Base-by-base conservation (phyloP, 768 basidiomycete genomes). In the Melanogaster broomeanus region DNA sequence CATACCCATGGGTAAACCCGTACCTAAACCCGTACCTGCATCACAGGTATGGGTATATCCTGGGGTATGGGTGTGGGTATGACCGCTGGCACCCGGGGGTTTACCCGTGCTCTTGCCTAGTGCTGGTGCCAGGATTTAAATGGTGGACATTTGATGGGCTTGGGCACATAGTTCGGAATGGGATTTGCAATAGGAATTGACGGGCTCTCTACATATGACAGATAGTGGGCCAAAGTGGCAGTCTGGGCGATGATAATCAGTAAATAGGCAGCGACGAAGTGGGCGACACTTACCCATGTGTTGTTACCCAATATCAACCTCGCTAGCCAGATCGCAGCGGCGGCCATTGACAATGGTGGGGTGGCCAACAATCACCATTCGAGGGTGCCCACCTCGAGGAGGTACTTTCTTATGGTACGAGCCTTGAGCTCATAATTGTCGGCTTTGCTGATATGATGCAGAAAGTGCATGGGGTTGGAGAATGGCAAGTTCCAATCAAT, bases 371-470 rank as follows among this genome's bases (percentile, higher is more conserved):
- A 73, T n/a, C 81, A 74, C 76, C 86, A 83, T 57, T 98, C 93
- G 19, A 97, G 75, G 45, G 83, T 81, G 12, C 83, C 81, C 43
- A 97, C 89, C 73, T 97, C 95, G 47, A 95, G 74, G 45, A 97
- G 77, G 70, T 93, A 98, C 68, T 98, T 97, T 31, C 85, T 91
- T 18, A 97, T 78, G 3, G 93, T 94, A 50, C 94, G 75, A 15
- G 86, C 86, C 59, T 91, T 83, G 27, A 89, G 79, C 59, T 95
- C 89, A 69, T 93, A 96, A 49, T 87, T 84, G 60, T 98, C 95
- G 3, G 93, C 95, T 72, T 97, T 98, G 74, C 90, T 93, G 49
- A 91, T 85, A 30, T 93, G 79, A 34, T 93, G 77, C 35, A 97
- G 77, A 77, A 88, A 97, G 56, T 90, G 85, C 73, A 98, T 85